Evolutionary conservation across 2,329 filamentous ascomycete genomes (phyloP), one percentile per base, ranked within the genome.

Genomic region (Dactylellina sp.): DNA sequence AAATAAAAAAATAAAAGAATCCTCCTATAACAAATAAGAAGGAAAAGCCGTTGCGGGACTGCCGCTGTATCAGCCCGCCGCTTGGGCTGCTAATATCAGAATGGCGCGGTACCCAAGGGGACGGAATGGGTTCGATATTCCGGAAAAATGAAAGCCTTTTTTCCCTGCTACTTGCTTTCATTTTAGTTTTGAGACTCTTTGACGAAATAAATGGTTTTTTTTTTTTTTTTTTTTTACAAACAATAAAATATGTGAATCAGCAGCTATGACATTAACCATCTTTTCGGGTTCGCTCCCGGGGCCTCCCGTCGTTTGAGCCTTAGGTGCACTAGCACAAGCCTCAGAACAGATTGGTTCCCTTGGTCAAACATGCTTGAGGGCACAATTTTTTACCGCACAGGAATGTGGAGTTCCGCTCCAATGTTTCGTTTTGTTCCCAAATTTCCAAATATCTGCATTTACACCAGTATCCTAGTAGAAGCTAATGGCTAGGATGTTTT

Each of bases 31-130:
- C 39, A 47, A 46, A 40, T 40, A 55, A 18, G 44, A 56, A 49
- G 50, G 35, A 39, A 44, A 71, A 63, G 57, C 57, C 66, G 65
- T 63, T 63, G 66, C 66, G 66, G 66, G 60, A 71, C 42, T 71
- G 59, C 66, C 66, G 66, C 66, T 71, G 57, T 63, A 55, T 55
- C 50, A 53, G 53, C 53, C 66, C 66, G 66, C 56, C 65, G 65
- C 65, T 56, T 71, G 40, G 46, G 47, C 59, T 71, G 20, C 66
- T 63, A 71, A 63, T 63, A 40, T 63, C 56, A 52, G 57, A 71
- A 63, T 57, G 44, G 35, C 47, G 22, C 59, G n/a, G 40, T 44
- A 49, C 28, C 66, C 66, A 59, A 40, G 40, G 24, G 37, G 24
- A 35, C 47, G 64, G 46, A 55, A 53, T 70, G 28, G 56, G 39